Evolutionary conservation across 805 yeast genomes (phyloP), one percentile per base, ranked within the genome.

Genomic region (Wickerhamiella parazyma): DNA sequence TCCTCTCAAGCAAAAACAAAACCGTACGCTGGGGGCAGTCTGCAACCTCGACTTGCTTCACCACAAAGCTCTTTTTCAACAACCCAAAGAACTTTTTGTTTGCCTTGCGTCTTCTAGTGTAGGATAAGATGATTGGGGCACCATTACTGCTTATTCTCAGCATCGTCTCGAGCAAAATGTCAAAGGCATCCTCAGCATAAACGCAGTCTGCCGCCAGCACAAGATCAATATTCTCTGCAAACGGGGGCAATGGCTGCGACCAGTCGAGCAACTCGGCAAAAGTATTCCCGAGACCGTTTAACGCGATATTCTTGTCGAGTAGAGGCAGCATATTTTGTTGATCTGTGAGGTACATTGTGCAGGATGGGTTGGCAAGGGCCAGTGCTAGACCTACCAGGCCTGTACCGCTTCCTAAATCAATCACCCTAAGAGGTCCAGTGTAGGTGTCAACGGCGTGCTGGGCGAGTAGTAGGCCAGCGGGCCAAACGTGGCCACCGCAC

Each of bases 261-360:
- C 97, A 89, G 57, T 89, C 94, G 28, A 91, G 60, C 3, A 71
- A 78, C 26, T 63, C 67, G 0, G 72, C 78, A 12, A 47, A 46
- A 3, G 72, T 51, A 1, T 51, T 56, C 1, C 49, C 49, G 3
- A 70, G 54, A 0, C 51, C 51, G 44, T 74, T 75, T 33, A 71
- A 48, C 10, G 50, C 55, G 37, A 71, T 63, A 48, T 74, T 74
- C 37, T 58, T 52, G 19, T 62, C 45, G 74, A 75, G 69, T 35
- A 73, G 57, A 0, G 69, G 68, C 17, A 74, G 56, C 59, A 74
- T 54, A 22, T 61, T 63, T 10, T 56, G 65, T 37, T 72, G 71
- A 54, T 74, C 79, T 0, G 78, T 72, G 46, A 73, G 62, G 45
- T 55, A 64, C 1, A 73, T 62, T 7, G 39, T 12, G 12, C 49